Base-by-base conservation (phyloP, 257 asterid genomes). In the Lantana camara region DNA sequence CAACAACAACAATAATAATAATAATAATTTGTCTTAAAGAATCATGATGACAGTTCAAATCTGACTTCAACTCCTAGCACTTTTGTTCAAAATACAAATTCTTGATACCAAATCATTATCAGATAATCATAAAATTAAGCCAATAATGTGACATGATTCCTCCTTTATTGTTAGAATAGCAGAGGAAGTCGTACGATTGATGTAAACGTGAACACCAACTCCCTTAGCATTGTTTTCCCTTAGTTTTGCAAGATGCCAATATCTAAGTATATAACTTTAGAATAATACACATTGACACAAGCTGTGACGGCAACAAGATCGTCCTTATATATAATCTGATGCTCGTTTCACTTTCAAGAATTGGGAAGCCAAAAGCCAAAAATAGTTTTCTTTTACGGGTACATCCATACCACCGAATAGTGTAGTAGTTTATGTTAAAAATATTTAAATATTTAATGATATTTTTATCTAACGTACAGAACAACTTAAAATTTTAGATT, bases 61-160 rank as follows among this genome's bases (percentile, higher is more conserved):
- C 35, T 47, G 60, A 57, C 46, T 51, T 51, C 37, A n/a, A n/a
- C 45, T 16, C 9, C 10, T 3, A 1, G 44, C 56, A 27, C 29
- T 29, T 64, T 49, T 50, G 38, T 45, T 15, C 30, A 40, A 44
- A 53, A 49, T 32, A 59, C 70, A 21, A 42, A 23, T 70, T 62
- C 45, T 62, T 34, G 24, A 55, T 71, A 55, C 63, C 67, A 64
- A 56, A 58, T 40, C 71, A 64, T 3, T 63, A 17, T 67, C 60
- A 62, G 8, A 2, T 53, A 14, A 22, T 13, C 7, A 27, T 40
- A 38, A 19, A 57, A 71, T 61, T 24, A 64, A 64, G 57, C 67
- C 65, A 57, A 52, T 57, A 27, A n/a, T n/a, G 44, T 56, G 14
- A 8, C n/a, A 16, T 9, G 5, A 48, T 10, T 2, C 23, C 44